Conservation (phyloP, 192 early-diverging fungal genomes). For the Linnemannia schmuckeri region DNA sequence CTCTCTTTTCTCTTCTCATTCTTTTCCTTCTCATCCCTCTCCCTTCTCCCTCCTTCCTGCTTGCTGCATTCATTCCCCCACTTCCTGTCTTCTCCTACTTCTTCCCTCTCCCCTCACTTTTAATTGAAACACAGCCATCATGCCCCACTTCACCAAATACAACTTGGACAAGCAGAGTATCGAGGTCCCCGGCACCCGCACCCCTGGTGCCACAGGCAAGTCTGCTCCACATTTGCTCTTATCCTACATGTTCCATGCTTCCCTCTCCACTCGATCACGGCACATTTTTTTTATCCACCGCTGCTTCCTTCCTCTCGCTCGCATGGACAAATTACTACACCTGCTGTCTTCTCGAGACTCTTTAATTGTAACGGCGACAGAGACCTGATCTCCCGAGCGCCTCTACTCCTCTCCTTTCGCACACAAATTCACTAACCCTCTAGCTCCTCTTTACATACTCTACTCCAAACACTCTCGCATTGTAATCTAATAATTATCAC, state of each 20-base stretch:
- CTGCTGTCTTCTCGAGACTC: background rate
- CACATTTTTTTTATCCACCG: slow-evolving; percentile 6
- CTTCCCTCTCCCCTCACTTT: background rate
- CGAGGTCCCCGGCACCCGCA: slow-evolving; percentile 61
- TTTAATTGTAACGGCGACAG: background rate
- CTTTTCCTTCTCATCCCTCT: background rate
- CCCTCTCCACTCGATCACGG: background rate
- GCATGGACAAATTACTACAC: background rate
- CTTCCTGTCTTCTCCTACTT: background rate
- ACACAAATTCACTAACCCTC: background rate
- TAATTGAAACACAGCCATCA: slow-evolving; percentile 19
- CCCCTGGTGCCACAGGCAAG: slow-evolving; percentile 66
- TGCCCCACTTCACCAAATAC: slow-evolving; percentile 45
- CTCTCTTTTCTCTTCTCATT: background rate
- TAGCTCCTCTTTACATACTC: background rate
- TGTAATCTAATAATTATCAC: background rate
- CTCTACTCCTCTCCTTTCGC: background rate
- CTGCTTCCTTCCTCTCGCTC: background rate
- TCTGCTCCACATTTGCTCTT: background rate
- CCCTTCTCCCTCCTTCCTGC: background rate
- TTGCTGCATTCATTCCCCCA: background rate
- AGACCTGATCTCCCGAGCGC: background rate
- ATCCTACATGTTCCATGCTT: background rate
- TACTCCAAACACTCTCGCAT: background rate
- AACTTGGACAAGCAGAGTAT: slow-evolving; percentile 67